Conservation (phyloP, 805 yeast genomes). For the Saccharomycopsis sp. region DNA sequence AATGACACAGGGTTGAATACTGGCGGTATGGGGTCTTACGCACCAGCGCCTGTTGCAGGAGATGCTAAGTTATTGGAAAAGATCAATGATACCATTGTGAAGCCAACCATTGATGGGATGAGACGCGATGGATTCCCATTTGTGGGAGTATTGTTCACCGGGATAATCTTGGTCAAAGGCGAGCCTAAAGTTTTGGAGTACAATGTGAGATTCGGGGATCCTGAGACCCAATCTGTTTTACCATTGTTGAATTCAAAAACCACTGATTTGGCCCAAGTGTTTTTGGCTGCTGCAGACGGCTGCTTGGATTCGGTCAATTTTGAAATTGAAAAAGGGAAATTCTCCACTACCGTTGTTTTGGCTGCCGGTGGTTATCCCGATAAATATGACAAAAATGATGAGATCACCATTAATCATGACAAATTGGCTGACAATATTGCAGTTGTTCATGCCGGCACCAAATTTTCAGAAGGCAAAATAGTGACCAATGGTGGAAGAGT, state of each 20-base stretch:
- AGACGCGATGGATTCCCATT: slow-evolving; percentile 91
- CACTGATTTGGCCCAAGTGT: slow-evolving; percentile 87
- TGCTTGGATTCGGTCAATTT: slow-evolving; percentile 75
- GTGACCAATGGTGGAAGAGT: slow-evolving; percentile 96
- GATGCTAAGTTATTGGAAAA: slow-evolving; percentile 49
- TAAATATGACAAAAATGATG: slow-evolving; percentile 75
- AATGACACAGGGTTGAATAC: slow-evolving; percentile 93
- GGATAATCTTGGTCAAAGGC: slow-evolving; percentile 81
- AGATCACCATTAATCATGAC: slow-evolving; percentile 46
- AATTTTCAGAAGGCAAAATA: slow-evolving; percentile 37
- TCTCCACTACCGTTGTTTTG: slow-evolving; percentile 87
- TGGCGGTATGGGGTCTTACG: slow-evolving; percentile 99
- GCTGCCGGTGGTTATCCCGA: slow-evolving; percentile 98
- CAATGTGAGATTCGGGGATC: slow-evolving; percentile 98
- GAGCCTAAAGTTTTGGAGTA: slow-evolving; percentile 88
- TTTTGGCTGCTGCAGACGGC: slow-evolving; percentile 91
- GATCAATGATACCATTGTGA: slow-evolving; percentile 67
- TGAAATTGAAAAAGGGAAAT: slow-evolving; percentile 45
- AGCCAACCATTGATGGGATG: slow-evolving; percentile 94
- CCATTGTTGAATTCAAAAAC: slow-evolving; percentile 65
- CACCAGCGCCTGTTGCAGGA: slow-evolving; percentile 96
- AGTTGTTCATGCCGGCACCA: slow-evolving; percentile 97
- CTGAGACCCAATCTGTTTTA: slow-evolving; percentile 95
- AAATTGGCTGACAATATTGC: slow-evolving; percentile 41
- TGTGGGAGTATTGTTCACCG: slow-evolving; percentile 92